Evolutionary conservation across 352 stramenopile species (phyloP).

Genomic region (Saprolegnia parasitica): DNA sequence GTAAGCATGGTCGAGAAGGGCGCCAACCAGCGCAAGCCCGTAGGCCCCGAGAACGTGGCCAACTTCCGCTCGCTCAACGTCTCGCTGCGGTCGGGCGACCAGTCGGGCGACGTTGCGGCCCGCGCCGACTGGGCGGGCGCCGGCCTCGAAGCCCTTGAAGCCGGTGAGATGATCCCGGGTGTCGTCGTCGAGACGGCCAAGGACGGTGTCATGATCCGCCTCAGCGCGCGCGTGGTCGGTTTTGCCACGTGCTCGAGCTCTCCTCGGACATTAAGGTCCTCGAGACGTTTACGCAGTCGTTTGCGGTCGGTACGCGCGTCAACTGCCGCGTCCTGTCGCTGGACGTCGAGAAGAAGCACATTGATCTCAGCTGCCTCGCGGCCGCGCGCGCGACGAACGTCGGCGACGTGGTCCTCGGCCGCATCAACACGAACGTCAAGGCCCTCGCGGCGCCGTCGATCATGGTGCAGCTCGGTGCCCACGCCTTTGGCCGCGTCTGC

Average conservation of each 20-base stretch:
- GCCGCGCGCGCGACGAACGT: slow-evolving; percentile 32
- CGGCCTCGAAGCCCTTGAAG: slow-evolving; percentile 24
- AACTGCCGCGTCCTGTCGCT: slow-evolving; percentile 53
- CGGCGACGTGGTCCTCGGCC: slow-evolving; percentile 58
- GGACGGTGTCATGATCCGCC: slow-evolving; percentile 51
- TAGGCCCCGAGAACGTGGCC: slow-evolving; percentile 67
- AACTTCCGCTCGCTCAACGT: slow-evolving; percentile 70
- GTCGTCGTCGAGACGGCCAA: slow-evolving; percentile 63
- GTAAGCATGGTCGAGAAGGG: slow-evolving; percentile 67
- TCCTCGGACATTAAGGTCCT: slow-evolving; percentile 56
- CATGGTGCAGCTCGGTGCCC: slow-evolving; percentile 77
- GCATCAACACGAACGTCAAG: slow-evolving; percentile 70
- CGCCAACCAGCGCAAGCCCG: slow-evolving; percentile 79
- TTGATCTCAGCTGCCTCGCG: slow-evolving; percentile 48
- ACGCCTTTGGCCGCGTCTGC: slow-evolving; percentile 76
- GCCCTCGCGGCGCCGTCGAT: slow-evolving; percentile 68
- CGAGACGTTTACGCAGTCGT: slow-evolving; percentile 56
- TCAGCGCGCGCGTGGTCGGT: slow-evolving; percentile 75
- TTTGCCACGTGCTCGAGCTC: slow-evolving; percentile 58
- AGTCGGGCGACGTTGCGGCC: slow-evolving; percentile 36
- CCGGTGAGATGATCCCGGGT: slow-evolving; percentile 52
- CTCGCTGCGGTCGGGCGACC: slow-evolving; percentile 57
- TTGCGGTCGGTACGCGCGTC: slow-evolving; percentile 72
- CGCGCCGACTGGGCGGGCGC: slow-evolving; percentile 76
- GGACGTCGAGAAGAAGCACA: slow-evolving; percentile 60